Evolutionary conservation across 2,329 filamentous ascomycete species (phyloP).

Genomic region (Colletotrichum sidae): DNA sequence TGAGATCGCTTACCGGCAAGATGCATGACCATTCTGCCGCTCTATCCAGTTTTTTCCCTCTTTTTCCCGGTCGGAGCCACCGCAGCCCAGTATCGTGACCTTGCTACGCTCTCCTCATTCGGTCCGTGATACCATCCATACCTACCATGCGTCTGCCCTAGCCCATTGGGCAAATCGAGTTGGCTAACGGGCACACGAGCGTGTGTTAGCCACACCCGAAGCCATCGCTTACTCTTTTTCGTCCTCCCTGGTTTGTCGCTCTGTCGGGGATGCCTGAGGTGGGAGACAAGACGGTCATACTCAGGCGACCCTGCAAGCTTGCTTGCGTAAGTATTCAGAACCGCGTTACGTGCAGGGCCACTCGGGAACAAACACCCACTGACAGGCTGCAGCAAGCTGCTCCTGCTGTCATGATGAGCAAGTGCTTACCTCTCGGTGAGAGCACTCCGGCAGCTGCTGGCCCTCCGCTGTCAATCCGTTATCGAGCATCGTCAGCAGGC

Average conservation of each 20-base stretch:
- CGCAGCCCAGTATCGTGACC: constrained; percentile 5
- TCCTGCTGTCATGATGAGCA: constrained; percentile 9
- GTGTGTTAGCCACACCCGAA: constrained; percentile 1
- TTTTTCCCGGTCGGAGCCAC: background rate
- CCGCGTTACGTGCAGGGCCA: constrained; percentile 23
- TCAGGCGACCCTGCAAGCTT: constrained; percentile 12
- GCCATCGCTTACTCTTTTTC: constrained; percentile 8
- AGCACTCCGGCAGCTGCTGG: constrained; percentile 8
- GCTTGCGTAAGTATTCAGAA: constrained; percentile 1
- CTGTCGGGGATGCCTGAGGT: background rate
- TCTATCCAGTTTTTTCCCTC: constrained; percentile 1
- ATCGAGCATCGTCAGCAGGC: background rate
- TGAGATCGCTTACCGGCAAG: constrained; percentile 10
- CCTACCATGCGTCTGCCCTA: no score
- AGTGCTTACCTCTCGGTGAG: constrained; percentile 16
- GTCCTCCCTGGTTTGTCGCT: background rate
- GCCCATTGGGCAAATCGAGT: background rate
- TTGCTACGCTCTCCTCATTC: constrained; percentile 30
- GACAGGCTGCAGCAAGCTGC: constrained; percentile 16
- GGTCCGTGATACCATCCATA: constrained; percentile 9
- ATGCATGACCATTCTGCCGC: constrained; percentile 15
- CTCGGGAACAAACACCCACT: constrained; percentile 14
- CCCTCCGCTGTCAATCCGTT: background rate
- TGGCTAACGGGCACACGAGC: constrained; percentile 1
- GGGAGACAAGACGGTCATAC: background rate